phyloP scores from a whole-genome alignment of 164 flowering plant genomes.

The Dillenia suffruticosa region DNA sequence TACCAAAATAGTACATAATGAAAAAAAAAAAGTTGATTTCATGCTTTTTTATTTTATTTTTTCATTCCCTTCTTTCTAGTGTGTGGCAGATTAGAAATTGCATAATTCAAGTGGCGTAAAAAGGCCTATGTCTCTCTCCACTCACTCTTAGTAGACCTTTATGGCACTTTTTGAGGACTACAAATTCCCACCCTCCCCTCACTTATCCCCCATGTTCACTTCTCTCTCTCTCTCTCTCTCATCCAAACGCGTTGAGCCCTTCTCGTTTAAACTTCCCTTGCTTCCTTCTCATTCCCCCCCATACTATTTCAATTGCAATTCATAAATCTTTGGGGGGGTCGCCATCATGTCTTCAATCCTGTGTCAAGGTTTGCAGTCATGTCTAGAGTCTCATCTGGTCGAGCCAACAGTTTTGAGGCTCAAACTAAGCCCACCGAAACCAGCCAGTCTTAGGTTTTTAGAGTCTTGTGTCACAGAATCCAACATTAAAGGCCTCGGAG shows the following conservation, averaged over 20 bases:
- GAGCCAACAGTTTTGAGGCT: conserved; percentile 41
- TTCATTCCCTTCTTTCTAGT: conserved; percentile 1
- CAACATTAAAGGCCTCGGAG: neutral
- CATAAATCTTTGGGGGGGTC: neutral
- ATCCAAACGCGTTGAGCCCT: neutral
- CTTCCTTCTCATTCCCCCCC: conserved; percentile 1
- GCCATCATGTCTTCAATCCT: conserved; percentile 47
- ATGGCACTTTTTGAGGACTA: conserved; percentile 38
- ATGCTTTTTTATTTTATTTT: neutral
- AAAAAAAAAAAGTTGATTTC: neutral
- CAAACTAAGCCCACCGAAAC: conserved; percentile 31
- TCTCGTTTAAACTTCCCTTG: conserved; percentile 3
- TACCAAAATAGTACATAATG: neutral
- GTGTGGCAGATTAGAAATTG: conserved; percentile 28
- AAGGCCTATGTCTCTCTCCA: conserved; percentile 18
- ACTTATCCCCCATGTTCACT: conserved; percentile 4
- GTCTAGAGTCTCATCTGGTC: conserved; percentile 33
- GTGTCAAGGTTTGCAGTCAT: conserved; percentile 46
- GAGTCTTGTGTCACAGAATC: conserved; percentile 7
- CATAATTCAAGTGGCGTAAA: conserved; percentile 41
- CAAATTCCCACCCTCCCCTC: conserved; percentile 37
- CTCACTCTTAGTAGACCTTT: conserved; percentile 5
- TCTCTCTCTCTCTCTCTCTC: conserved; percentile 8
- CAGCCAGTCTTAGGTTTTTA: conserved; percentile 10
- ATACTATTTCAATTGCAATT: neutral